Evolutionary conservation across 345 rosid genomes (phyloP).

Genomic region (Carallia brachiata): DNA sequence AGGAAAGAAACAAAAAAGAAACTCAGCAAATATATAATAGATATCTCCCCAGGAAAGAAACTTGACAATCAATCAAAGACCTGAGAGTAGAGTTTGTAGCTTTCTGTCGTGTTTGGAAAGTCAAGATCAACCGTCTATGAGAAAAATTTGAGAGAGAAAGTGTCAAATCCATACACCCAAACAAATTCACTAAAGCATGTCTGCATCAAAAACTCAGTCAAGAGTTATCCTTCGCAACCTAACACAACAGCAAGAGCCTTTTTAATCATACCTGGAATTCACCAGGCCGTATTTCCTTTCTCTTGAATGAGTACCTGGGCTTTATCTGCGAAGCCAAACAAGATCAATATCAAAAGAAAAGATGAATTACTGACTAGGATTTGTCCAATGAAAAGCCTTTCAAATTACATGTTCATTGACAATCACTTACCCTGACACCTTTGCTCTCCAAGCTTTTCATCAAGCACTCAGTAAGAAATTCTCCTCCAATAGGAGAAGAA

Average conservation of each 20-base stretch:
- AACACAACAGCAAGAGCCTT: constrained; percentile 4
- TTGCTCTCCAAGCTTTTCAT: constrained; percentile 97
- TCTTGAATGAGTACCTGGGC: constrained; percentile 97
- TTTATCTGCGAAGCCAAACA: constrained; percentile 58
- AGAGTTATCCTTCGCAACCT: neutral
- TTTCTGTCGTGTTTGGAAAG: constrained; percentile 83
- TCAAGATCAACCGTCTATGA: constrained; percentile 71
- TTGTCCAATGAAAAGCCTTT: constrained; percentile 2
- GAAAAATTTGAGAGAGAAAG: constrained; percentile 4
- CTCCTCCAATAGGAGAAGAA: constrained; percentile 91
- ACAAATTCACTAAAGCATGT: neutral
- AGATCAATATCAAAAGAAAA: constrained; percentile 9
- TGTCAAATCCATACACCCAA: constrained; percentile 8
- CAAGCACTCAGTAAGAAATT: constrained; percentile 88
- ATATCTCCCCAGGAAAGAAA: constrained; percentile 10
- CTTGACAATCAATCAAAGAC: constrained; percentile 36
- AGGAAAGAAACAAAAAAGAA: neutral
- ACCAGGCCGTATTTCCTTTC: constrained; percentile 87
- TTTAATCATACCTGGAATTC: constrained; percentile 73
- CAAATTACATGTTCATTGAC: constrained; percentile 1
- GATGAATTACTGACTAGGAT: constrained; percentile 2
- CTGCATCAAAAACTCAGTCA: neutral
- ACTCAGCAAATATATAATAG: constrained; percentile 18
- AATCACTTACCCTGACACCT: constrained; percentile 66
- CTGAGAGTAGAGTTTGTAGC: constrained; percentile 90